Evolutionary conservation across 805 yeast species (phyloP).

Genomic region (Huiozyma sinensis): DNA sequence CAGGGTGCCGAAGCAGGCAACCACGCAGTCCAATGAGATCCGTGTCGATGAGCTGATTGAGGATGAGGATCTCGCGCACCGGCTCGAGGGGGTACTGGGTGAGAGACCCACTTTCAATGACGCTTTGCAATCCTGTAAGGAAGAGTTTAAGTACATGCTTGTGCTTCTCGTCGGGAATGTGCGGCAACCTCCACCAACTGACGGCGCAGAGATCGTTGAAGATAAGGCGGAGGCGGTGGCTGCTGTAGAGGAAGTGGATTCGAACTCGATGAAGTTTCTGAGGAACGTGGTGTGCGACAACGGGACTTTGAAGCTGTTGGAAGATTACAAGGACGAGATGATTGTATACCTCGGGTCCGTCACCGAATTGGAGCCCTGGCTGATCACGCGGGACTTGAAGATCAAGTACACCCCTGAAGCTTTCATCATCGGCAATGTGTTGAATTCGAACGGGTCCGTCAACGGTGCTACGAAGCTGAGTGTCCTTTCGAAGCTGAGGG

Average conservation of each 20-base stretch:
- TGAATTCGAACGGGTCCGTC: slow-evolving; percentile 32
- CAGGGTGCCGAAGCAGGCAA: slow-evolving; percentile 15
- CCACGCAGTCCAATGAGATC: slow-evolving; percentile 7
- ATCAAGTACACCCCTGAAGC: slow-evolving; percentile 47
- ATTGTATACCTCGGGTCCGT: slow-evolving; percentile 57
- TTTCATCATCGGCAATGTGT: slow-evolving; percentile 43
- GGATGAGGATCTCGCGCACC: slow-evolving; percentile 5
- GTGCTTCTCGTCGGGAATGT: slow-evolving; percentile 39
- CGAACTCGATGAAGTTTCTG: slow-evolving; percentile 32
- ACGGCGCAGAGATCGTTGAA: neutral
- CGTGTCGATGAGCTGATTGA: slow-evolving; percentile 5
- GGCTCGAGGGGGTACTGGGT: slow-evolving; percentile 4
- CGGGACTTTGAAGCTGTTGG: slow-evolving; percentile 31
- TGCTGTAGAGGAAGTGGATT: slow-evolving; percentile 8
- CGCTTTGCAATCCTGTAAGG: slow-evolving; percentile 31
- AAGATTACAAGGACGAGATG: slow-evolving; percentile 32
- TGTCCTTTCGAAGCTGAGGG: slow-evolving; percentile 22
- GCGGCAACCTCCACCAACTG: neutral
- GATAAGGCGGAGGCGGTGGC: neutral
- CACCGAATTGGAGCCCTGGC: slow-evolving; percentile 53
- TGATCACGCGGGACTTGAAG: slow-evolving; percentile 46
- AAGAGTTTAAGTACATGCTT: slow-evolving; percentile 40
- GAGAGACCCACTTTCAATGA: slow-evolving; percentile 30
- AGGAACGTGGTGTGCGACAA: slow-evolving; percentile 37
- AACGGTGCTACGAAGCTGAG: slow-evolving; percentile 29